Evolutionary conservation across 78 protist genomes (phyloP).

Genomic region (Dictyostelium firmibasis): DNA sequence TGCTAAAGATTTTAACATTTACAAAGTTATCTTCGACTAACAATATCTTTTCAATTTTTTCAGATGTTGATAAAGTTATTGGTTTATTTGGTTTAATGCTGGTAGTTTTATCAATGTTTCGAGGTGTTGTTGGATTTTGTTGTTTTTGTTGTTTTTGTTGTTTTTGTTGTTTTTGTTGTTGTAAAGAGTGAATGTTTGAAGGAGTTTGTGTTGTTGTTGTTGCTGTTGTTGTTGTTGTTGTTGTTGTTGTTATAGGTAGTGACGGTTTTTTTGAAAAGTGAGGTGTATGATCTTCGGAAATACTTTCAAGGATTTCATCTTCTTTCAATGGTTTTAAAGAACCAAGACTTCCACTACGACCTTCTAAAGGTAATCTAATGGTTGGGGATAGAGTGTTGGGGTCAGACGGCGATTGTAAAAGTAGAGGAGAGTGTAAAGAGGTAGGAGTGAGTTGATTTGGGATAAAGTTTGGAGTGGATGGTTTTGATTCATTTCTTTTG

Average conservation of each 20-base stretch:
- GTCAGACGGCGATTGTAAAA: background rate
- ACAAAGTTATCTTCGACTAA: conserved; percentile 56
- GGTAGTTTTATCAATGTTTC: background rate
- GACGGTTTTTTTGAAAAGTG: background rate
- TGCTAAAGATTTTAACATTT: conserved; percentile 31
- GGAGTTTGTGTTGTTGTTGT: background rate
- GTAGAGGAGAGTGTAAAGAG: background rate
- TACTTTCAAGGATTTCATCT: background rate
- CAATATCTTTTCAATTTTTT: conserved; percentile 26
- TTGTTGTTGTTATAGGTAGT: background rate
- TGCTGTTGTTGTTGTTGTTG: background rate
- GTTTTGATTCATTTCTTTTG: background rate
- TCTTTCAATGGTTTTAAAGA: conserved; percentile 5
- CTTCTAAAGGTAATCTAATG: background rate
- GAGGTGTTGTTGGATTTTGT: background rate
- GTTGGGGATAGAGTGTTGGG: background rate
- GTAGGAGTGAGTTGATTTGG: background rate
- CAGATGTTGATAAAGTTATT: background rate
- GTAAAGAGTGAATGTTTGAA: background rate
- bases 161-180: background rate
- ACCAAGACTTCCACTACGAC: too few relatives aligned
- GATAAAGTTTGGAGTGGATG: background rate
- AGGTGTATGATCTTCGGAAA: background rate
- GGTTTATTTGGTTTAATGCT: background rate
- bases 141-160: background rate